Conservation (phyloP, 2,329 filamentous ascomycete genomes). For the Erysiphe pulchra region DNA sequence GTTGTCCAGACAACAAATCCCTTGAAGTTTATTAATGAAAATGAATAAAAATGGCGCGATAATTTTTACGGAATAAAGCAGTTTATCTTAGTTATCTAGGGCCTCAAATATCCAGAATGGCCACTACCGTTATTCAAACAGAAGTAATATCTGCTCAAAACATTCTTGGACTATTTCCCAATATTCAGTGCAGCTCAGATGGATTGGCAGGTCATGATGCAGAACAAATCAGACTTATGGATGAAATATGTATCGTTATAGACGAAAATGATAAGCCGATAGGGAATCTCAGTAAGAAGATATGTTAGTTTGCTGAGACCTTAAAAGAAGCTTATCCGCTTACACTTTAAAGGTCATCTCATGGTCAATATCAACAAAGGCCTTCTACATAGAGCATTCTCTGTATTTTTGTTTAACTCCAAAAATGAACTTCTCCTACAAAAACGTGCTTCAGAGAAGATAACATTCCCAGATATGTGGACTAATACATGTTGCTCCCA, state of each 20-base stretch:
- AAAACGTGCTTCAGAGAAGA: constrained; percentile 88
- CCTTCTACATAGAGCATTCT: constrained; percentile 89
- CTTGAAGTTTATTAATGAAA: too few species aligned
- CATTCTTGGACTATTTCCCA: constrained; percentile 70
- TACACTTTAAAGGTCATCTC: constrained; percentile 44
- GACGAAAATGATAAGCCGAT: constrained; percentile 83
- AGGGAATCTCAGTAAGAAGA: constrained; percentile 92
- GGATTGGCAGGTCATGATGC: constrained; percentile 82
- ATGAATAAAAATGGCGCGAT: too few species aligned
- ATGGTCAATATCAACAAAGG: constrained; percentile 98
- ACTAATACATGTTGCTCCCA: constrained; percentile 99
- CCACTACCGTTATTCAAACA: constrained; percentile 19
- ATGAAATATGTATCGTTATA: constrained; percentile 92
- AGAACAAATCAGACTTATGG: constrained; percentile 95
- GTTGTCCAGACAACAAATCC: too few species aligned
- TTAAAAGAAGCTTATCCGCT: constrained; percentile 2
- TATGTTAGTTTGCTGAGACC: constrained; percentile 34
- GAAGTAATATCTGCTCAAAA: constrained; percentile 60
- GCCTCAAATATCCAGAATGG: constrained; percentile 4
- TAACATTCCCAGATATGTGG: constrained; percentile 98
- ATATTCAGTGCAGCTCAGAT: constrained; percentile 42
- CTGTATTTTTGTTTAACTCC: constrained; percentile 90
- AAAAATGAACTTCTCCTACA: constrained; percentile 82
- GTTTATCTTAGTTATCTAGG: too few species aligned
- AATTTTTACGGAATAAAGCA: too few species aligned